These are phyloP conservation scores for Ottelia alismoides DNA, from an alignment of 106 monocot genomes.

Conservation along the genomic window DNA sequence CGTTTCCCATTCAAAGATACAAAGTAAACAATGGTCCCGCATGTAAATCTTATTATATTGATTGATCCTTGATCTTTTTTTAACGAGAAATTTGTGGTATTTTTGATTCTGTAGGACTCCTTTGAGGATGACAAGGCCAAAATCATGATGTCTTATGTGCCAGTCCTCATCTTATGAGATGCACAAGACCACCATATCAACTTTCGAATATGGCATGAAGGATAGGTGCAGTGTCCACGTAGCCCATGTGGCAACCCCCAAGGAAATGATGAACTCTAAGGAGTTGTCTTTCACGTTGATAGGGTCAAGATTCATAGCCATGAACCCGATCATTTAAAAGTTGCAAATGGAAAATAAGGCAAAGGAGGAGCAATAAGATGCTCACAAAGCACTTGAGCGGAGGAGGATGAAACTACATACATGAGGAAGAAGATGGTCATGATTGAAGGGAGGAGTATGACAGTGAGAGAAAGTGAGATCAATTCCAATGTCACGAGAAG, in stretches of 20 bases:
- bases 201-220: constrained; percentile 92
- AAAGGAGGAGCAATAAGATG: constrained; percentile 47
- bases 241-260: constrained; percentile 62
- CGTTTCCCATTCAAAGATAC: constrained; percentile 96
- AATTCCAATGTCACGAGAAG: constrained; percentile 34
- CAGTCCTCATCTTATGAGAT: constrained; percentile 86
- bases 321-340: constrained; percentile 91
- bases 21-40: constrained; percentile 93
- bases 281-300: constrained; percentile 23
- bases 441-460: constrained; percentile 28
- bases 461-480: constrained; percentile 42
- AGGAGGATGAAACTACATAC: constrained; percentile 45
- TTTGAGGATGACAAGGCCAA: constrained; percentile 93
- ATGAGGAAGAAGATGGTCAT: constrained; percentile 26
- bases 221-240: constrained; percentile 87
- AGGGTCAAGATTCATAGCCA: constrained; percentile 58
- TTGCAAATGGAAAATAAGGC: constrained; percentile 69
- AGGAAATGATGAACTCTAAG: constrained; percentile 25
- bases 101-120: constrained; percentile 45
- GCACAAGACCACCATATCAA: constrained; percentile 90
- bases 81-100: no score
- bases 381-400: constrained; percentile 36
- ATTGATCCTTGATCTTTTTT: neutral
- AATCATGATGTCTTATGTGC: constrained; percentile 95
- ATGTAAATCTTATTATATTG: constrained; percentile 39